Evolutionary conservation across 2,329 filamentous ascomycete genomes (phyloP).

Genomic region (Plectosphaerella sp.): DNA sequence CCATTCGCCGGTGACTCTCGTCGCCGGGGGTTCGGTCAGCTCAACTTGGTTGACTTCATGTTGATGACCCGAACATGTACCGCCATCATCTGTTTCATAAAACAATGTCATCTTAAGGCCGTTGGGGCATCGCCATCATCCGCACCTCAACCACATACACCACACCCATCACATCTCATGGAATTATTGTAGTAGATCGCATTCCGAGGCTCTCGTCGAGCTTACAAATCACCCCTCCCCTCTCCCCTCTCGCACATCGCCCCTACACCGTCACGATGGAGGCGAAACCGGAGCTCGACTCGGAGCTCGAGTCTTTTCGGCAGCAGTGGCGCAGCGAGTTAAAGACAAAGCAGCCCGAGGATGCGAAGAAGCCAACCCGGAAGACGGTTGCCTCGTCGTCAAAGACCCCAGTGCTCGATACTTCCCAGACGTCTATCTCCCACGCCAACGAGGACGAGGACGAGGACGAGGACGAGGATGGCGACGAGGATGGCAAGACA

Average conservation of each 20-base stretch:
- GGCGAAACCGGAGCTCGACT: constrained; percentile 37
- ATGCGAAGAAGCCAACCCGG: constrained; percentile 1
- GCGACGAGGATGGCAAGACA: constrained; percentile 25
- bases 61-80: no score
- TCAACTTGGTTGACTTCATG: no score
- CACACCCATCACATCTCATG: not conserved
- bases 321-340: constrained; percentile 84
- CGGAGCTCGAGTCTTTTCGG: constrained; percentile 82
- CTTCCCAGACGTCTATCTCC: constrained; percentile 5
- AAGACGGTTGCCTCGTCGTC: constrained; percentile 20
- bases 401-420: constrained; percentile 13
- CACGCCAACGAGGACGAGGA: constrained; percentile 9
- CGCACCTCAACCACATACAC: not conserved
- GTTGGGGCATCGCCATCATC: no score
- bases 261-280: constrained; percentile 1
- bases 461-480: constrained; percentile 20
- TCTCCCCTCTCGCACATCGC: not conserved
- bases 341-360: constrained; percentile 28
- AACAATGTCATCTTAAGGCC: no score
- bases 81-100: no score
- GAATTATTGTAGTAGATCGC: not conserved
- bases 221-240: not conserved
- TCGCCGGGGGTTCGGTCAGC: no score
- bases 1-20: no score
- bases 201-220: not conserved